Evolutionary conservation across 106 monocot species (phyloP).

Genomic region (Vanilla planifolia): DNA sequence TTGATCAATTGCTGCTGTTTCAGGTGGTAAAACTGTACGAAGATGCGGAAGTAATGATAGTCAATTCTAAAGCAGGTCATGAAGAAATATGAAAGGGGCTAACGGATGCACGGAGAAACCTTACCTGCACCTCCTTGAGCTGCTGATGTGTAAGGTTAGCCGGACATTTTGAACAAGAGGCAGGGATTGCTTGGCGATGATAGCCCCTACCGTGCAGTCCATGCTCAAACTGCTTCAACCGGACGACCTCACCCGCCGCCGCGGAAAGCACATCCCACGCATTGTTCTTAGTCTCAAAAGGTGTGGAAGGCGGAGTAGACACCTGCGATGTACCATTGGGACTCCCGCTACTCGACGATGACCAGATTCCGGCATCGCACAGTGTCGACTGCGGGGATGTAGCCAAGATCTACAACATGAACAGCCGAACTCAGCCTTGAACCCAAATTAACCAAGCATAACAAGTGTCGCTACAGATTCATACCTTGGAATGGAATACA

Average conservation of each 20-base stretch:
- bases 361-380: constrained; percentile 10
- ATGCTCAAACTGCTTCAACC: neutral
- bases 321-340: constrained; percentile 17
- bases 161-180: neutral
- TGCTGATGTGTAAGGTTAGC: constrained; percentile 6
- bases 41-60: too few species aligned
- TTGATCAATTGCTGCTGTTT: constrained; percentile 45
- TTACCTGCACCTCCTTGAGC: constrained; percentile 12
- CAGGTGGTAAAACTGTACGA: constrained; percentile 35
- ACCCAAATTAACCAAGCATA: neutral
- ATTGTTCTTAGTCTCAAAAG: constrained; percentile 7
- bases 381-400: constrained; percentile 22
- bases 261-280: constrained; percentile 11
- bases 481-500: too few species aligned
- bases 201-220: neutral
- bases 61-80: too few species aligned
- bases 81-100: neutral
- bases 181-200: constrained; percentile 7
- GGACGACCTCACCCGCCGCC: constrained; percentile 14
- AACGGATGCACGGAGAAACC: neutral
- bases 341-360: constrained; percentile 13
- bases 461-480: too few species aligned
- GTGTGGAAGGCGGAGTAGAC: constrained; percentile 15
- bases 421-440: neutral
- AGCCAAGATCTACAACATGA: constrained; percentile 1